phyloP scores from a whole-genome alignment of 768 basidiomycete species.

The Pleurotus cornucopiae region DNA sequence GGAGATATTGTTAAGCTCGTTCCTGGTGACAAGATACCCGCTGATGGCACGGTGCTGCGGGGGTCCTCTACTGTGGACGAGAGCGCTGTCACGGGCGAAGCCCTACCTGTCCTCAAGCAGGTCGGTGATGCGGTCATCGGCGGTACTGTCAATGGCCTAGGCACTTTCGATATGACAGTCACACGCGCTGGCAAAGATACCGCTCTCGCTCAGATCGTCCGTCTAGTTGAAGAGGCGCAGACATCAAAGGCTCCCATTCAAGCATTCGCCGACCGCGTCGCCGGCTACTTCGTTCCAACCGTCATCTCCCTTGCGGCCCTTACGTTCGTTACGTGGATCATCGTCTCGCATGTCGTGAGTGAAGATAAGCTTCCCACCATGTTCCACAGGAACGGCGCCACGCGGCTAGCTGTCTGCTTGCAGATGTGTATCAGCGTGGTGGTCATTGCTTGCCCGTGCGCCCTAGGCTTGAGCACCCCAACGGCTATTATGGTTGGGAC shows the following conservation, averaged over 20 bases:
- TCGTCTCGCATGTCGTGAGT: conserved; percentile 56
- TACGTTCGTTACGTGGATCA: conserved; percentile 84
- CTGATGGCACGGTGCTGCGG: conserved; percentile 85
- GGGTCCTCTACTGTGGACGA: conserved; percentile 92
- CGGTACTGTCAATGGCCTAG: conserved; percentile 93
- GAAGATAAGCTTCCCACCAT: conserved; percentile 68
- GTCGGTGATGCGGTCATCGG: conserved; percentile 87
- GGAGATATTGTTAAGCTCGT: conserved; percentile 92
- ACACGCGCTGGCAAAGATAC: conserved; percentile 96
- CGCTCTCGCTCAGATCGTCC: conserved; percentile 92
- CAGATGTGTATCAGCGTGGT: conserved; percentile 98
- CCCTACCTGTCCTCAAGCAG: conserved; percentile 82
- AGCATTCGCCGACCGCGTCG: conserved; percentile 90
- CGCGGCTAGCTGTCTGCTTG: conserved; percentile 85
- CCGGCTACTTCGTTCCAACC: conserved; percentile 91
- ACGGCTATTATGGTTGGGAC: conserved; percentile 99
- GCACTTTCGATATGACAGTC: conserved; percentile 96
- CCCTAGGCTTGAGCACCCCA: conserved; percentile 91
- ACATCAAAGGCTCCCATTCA: conserved; percentile 98
- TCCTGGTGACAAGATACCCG: conserved; percentile 94
- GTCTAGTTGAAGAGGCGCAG: conserved; percentile 96
- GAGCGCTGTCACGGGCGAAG: conserved; percentile 95
- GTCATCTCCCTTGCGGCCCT: conserved; percentile 79
- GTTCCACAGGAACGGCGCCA: conserved; percentile 82
- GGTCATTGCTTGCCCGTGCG: conserved; percentile 98